Conservation (phyloP, 2,329 filamentous ascomycete genomes). For the Aspergillus ruber region DNA sequence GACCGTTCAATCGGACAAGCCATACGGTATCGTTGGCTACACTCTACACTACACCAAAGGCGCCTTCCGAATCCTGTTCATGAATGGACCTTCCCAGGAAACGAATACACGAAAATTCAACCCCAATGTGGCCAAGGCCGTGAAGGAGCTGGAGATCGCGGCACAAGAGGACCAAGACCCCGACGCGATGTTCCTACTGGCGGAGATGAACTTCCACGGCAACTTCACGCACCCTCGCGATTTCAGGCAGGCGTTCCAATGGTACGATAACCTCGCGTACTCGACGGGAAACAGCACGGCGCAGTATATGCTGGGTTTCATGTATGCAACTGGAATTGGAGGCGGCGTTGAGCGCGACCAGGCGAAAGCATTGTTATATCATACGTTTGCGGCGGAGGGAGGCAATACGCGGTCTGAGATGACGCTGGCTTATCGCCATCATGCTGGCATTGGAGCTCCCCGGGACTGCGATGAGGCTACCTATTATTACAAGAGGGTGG, state of each 20-base stretch:
- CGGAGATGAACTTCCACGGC: slow-evolving; percentile 94
- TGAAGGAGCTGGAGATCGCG: slow-evolving; percentile 53
- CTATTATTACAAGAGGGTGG: slow-evolving; percentile 85
- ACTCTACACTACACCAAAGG: slow-evolving; percentile 57
- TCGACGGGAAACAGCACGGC: slow-evolving; percentile 82
- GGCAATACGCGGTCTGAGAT: slow-evolving; percentile 85
- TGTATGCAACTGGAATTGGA: slow-evolving; percentile 90
- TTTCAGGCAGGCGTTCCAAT: slow-evolving; percentile 68
- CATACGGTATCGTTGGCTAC: slow-evolving; percentile 52
- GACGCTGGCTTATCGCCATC: slow-evolving; percentile 82
- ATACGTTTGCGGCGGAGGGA: slow-evolving; percentile 82
- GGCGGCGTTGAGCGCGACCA: slow-evolving; percentile 76
- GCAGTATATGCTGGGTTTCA: slow-evolving; percentile 90
- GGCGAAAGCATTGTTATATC: slow-evolving; percentile 85
- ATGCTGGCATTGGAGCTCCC: slow-evolving; percentile 75
- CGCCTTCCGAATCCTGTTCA: slow-evolving; percentile 58
- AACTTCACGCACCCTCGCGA: slow-evolving; percentile 84
- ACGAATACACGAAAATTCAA: slow-evolving; percentile 32
- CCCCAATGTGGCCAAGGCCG: slow-evolving; percentile 49
- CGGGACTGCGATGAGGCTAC: slow-evolving; percentile 80
- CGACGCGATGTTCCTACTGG: slow-evolving; percentile 82
- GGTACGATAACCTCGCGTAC: slow-evolving; percentile 72
- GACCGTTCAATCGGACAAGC: slow-evolving; percentile 34
- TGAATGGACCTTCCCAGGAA: slow-evolving; percentile 52
- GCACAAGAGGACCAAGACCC: slow-evolving; percentile 50